phyloP scores from a whole-genome alignment of 495 filamentous ascomycete genomes.

The Lepidopterella palustris region DNA sequence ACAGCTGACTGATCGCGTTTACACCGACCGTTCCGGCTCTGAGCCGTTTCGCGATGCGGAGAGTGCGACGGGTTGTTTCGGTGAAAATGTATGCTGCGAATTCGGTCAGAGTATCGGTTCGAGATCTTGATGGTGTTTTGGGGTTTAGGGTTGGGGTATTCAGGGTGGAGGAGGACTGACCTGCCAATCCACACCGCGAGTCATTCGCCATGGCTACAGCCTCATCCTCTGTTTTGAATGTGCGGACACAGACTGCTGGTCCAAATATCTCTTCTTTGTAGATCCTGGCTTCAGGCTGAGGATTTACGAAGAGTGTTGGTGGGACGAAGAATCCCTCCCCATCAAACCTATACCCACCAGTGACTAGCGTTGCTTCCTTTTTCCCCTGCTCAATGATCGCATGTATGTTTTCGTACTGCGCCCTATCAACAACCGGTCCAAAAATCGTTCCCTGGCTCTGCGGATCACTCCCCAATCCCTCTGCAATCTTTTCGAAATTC shows the following conservation, averaged over 20 bases:
- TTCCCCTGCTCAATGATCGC: background rate
- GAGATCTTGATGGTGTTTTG: background rate
- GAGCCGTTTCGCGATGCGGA: background rate
- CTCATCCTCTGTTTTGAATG: background rate
- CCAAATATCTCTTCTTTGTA: background rate
- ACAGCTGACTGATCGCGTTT: background rate
- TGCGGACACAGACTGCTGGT: background rate
- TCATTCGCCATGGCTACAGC: background rate
- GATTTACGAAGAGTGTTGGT: background rate
- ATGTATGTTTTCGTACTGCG: background rate
- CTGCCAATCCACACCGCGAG: background rate
- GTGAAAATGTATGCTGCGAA: background rate
- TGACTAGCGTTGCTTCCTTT: background rate
- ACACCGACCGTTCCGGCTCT: background rate
- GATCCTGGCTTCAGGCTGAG: background rate
- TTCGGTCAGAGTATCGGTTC: background rate
- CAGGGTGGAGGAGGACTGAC: too few species aligned
- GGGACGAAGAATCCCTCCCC: background rate
- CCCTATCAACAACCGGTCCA: background rate
- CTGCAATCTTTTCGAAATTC: background rate
- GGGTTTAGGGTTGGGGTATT: too few species aligned
- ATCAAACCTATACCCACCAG: background rate
- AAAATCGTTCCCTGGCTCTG: background rate
- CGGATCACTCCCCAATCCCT: background rate
- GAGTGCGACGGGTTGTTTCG: background rate